Conservation (phyloP, 768 basidiomycete species). For the Suillus spraguei region DNA sequence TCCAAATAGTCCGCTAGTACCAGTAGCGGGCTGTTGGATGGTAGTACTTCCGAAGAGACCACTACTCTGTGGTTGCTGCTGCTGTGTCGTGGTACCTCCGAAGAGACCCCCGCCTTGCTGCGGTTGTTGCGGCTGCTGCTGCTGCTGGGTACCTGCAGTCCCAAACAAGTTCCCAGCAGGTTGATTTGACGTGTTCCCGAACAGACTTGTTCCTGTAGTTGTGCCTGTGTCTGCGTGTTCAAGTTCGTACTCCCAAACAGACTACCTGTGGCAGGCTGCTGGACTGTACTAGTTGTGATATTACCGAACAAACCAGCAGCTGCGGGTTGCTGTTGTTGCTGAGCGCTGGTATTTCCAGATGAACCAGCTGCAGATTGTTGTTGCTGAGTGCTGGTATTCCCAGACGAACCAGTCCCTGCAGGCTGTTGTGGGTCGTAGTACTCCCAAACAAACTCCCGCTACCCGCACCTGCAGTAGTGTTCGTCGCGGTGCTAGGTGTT, state of each 20-base stretch:
- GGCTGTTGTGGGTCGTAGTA: conserved; percentile 16
- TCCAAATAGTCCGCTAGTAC: conserved; percentile 21
- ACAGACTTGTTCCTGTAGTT: conserved; percentile 19
- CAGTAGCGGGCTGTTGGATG: conserved; percentile 19
- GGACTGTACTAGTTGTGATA: conserved; percentile 18
- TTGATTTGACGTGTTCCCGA: conserved; percentile 22
- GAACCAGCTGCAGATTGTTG: conserved; percentile 23
- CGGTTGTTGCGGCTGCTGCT: conserved; percentile 13
- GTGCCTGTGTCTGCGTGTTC: conserved; percentile 2
- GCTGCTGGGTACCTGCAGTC: conserved; percentile 13
- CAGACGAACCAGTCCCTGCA: conserved; percentile 20
- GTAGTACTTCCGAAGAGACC: conserved; percentile 29
- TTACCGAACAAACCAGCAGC: conserved; percentile 28
- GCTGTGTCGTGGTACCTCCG: conserved; percentile 10
- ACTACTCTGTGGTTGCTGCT: conserved; percentile 22
- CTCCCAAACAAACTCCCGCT: conserved; percentile 16
- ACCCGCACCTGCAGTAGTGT: conserved; percentile 6
- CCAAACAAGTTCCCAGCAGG: conserved; percentile 23
- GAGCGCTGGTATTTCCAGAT: conserved; percentile 13
- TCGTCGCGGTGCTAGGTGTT: conserved; percentile 1
- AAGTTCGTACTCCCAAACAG: conserved; percentile 21
- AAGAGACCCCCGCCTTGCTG: conserved; percentile 21
- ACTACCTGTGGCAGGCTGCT: conserved; percentile 19
- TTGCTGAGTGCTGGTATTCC: conserved; percentile 14
- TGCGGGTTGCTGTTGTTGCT: conserved; percentile 24